Conservation (phyloP, 768 basidiomycete genomes). For the Mycena albidolilacea region DNA sequence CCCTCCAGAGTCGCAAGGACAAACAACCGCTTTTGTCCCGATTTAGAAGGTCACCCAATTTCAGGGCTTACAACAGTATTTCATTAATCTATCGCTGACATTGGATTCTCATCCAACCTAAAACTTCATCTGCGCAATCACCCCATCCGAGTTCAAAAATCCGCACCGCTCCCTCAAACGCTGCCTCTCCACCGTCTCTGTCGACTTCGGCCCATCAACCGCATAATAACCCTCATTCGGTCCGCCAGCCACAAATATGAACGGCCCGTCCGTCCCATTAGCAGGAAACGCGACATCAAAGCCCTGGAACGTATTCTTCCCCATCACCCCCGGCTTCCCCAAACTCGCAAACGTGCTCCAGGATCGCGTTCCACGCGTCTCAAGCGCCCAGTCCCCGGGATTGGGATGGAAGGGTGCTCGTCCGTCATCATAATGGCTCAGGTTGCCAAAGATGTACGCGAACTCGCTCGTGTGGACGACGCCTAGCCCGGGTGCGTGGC, state of each 20-base stretch:
- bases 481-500: constrained; percentile 10
- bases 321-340: constrained; percentile 21
- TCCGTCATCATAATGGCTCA: constrained; percentile 17
- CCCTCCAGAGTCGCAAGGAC: no score
- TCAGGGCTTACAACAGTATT: no score
- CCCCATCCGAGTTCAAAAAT: constrained; percentile 20
- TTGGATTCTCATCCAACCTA: not conserved
- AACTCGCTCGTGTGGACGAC: constrained; percentile 24
- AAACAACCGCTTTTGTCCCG: no score
- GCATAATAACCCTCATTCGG: constrained; percentile 19
- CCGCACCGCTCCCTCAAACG: constrained; percentile 21
- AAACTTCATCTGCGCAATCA: constrained; percentile 27
- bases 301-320: constrained; percentile 23
- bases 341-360: constrained; percentile 23
- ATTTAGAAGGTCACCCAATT: no score
- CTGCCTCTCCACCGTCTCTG: constrained; percentile 10
- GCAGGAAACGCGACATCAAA: constrained; percentile 20
- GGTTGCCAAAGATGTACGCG: constrained; percentile 23
- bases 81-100: no score
- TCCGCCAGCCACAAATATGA: constrained; percentile 18
- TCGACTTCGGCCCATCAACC: constrained; percentile 11
- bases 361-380: constrained; percentile 23
- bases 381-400: constrained; percentile 11
- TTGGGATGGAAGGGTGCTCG: constrained; percentile 9
- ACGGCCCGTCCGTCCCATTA: constrained; percentile 19